Base-by-base conservation (phyloP, 2,329 filamentous ascomycete genomes). In the Geosmithia flava region DNA sequence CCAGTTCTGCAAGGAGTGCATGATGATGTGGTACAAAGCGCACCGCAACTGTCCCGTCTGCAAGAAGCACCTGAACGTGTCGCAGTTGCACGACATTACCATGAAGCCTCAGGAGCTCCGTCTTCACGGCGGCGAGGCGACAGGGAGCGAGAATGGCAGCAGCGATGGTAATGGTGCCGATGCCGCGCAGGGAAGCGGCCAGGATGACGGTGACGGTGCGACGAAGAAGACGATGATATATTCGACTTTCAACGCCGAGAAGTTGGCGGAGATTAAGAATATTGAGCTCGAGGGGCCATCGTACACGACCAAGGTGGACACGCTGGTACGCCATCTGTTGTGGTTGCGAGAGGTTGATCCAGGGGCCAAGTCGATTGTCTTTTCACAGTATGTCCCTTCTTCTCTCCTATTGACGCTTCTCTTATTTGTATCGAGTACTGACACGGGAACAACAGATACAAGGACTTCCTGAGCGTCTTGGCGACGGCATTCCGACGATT, bases 231-330 rank as follows among this genome's bases (percentile, higher is more conserved):
- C 63, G 2, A 60, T 65, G 13, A 93, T 97, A 30, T 97, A 96
- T 62, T 79, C 83, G 0, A 78, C 84, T 50, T 86, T 96, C 50
- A 83, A 79, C 55, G 72, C 77, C 1, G 74, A 77, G 1, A 82
- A 84, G 48, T 71, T 95, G 47, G 77, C 78, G 17, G 80, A 91
- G 58, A 95, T 98, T 60, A 87, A 89, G 57, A 79, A 82, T 48
- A 81, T 95, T 49, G 81, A 93, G 46, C 71, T 97, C 1, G 67
- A 80, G 11, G 78, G 77, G 0, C 76, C 75, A 2, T 89, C 85
- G 0, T 96, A 87, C 58, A 89, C 88, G 2, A 94, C 87, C 1
- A 98, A 97, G 64, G 83, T 97, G 17, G 89, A 96, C 61, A 94
- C 80, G 0, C 67, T 91, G 2, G 75, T 83, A 27, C 78, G 87